Conservation (phyloP, 2,329 filamentous ascomycete species). For the Penicillium palitans region DNA sequence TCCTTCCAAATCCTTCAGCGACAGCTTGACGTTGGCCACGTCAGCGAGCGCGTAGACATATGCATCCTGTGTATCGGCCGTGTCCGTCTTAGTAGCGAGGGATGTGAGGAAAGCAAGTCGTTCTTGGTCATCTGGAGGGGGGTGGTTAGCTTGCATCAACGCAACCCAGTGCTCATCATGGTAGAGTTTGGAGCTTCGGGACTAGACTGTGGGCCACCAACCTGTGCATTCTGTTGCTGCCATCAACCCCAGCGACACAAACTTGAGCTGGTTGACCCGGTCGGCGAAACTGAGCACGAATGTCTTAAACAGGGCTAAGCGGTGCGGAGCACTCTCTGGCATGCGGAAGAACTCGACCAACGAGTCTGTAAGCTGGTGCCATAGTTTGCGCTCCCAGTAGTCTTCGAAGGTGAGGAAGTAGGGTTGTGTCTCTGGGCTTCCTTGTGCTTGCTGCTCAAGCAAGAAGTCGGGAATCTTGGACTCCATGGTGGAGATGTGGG, state of each 20-base stretch:
- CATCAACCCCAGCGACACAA: conserved; percentile 85
- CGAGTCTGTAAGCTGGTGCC: conserved; percentile 94
- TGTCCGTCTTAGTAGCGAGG: conserved; percentile 84
- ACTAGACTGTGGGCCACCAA: conserved; percentile 10
- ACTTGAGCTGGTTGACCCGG: conserved; percentile 98
- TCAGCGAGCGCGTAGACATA: conserved; percentile 92
- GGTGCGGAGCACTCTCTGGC: conserved; percentile 76
- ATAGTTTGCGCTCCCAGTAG: conserved; percentile 96
- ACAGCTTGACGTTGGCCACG: conserved; percentile 82
- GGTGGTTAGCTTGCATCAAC: conserved; percentile 15
- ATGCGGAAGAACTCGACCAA: conserved; percentile 86
- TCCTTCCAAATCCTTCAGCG: conserved; percentile 74
- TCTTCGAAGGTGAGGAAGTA: conserved; percentile 92
- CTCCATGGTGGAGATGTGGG: conserved; percentile 62
- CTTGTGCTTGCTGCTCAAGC: conserved; percentile 80
- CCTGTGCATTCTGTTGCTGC: conserved; percentile 74
- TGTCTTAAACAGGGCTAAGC: conserved; percentile 85
- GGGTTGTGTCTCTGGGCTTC: conserved; percentile 82
- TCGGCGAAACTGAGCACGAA: conserved; percentile 96
- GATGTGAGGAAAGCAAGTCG: conserved; percentile 80
- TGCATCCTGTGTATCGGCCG: conserved; percentile 89
- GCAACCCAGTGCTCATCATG: background rate
- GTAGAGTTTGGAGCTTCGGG: background rate
- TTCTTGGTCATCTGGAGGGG: conserved; percentile 73
- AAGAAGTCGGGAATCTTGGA: conserved; percentile 90